These are phyloP conservation scores for Oryza nivara DNA, from an alignment of 176 grass and related monocot species.

Conservation along the genomic window DNA sequence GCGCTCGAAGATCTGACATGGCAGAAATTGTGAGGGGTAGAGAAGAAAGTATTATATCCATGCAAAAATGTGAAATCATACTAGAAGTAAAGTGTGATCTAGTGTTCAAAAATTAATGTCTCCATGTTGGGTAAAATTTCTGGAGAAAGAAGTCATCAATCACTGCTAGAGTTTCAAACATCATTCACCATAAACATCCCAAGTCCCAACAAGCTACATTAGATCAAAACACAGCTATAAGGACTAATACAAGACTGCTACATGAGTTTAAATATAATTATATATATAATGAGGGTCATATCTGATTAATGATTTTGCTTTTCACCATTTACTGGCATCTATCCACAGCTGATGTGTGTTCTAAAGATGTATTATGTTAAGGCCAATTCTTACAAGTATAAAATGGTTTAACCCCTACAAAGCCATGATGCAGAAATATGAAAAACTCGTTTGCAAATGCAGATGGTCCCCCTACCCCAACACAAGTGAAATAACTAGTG, in stretches of 20 bases:
- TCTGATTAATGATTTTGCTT: not conserved
- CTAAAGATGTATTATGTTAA: not conserved
- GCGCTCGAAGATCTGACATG: constrained; percentile 68
- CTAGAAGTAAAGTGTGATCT: not conserved
- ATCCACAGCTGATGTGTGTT: not conserved
- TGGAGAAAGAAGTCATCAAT: not conserved
- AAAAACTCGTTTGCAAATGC: not conserved
- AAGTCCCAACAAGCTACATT: not conserved
- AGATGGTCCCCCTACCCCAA: not conserved
- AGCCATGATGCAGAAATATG: not conserved
- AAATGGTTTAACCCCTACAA: not conserved
- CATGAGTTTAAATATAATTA: not conserved
- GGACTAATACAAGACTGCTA: not conserved
- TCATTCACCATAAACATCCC: not conserved
- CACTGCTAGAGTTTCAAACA: not conserved
- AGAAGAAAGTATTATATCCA: not conserved
- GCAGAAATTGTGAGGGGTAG: not conserved
- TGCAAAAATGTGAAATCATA: not conserved
- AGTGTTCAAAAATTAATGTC: not conserved
- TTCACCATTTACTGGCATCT: not conserved
- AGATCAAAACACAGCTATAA: not conserved
- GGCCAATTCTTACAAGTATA: not conserved
- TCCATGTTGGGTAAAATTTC: not conserved
- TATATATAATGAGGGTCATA: not conserved
- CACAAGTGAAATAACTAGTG: not conserved